Conservation (phyloP, 306 rosid genomes). For the Cicer bijugum region DNA sequence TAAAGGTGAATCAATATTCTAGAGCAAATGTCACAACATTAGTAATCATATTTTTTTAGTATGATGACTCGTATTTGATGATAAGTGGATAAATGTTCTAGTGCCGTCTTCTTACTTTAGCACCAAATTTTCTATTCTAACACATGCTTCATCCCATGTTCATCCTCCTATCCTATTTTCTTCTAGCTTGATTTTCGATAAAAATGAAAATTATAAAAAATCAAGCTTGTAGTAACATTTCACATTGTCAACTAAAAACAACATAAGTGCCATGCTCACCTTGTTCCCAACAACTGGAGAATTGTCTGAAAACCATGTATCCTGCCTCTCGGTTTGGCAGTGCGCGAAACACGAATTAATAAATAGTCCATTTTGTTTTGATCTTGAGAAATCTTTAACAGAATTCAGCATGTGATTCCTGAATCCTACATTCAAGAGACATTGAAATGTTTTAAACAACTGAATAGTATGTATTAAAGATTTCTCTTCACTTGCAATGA, state of each 20-base stretch:
- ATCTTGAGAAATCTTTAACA: slow-evolving; percentile 60
- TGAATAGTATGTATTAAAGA: background rate
- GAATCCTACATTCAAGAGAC: slow-evolving; percentile 60
- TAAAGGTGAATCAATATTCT: no score
- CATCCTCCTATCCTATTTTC: no score
- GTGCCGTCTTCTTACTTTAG: no score
- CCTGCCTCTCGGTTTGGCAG: slow-evolving; percentile 94
- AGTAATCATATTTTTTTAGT: no score
- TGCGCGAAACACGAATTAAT: slow-evolving; percentile 92
- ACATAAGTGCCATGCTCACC: slow-evolving; percentile 50
- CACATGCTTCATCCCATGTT: no score
- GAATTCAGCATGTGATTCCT: slow-evolving; percentile 78
- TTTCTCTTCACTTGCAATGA: background rate
- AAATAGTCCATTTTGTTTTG: slow-evolving; percentile 70
- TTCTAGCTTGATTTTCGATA: no score
- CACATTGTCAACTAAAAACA: slow-evolving; percentile 1
- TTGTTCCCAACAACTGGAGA: slow-evolving; percentile 74
- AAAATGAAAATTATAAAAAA: no score
- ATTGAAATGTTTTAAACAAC: slow-evolving; percentile 5
- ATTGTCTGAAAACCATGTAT: slow-evolving; percentile 87
- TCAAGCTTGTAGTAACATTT: no score
- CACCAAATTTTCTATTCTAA: no score
- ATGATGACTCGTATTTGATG: no score
- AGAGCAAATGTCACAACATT: no score
- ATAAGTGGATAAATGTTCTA: no score